Percentiles rank a stretch among this genome's conserved stretches.
These are phyloP conservation scores for Zoysia matrella DNA, from an alignment of 202 grass and related monocot species.

Conservation along the genomic window DNA sequence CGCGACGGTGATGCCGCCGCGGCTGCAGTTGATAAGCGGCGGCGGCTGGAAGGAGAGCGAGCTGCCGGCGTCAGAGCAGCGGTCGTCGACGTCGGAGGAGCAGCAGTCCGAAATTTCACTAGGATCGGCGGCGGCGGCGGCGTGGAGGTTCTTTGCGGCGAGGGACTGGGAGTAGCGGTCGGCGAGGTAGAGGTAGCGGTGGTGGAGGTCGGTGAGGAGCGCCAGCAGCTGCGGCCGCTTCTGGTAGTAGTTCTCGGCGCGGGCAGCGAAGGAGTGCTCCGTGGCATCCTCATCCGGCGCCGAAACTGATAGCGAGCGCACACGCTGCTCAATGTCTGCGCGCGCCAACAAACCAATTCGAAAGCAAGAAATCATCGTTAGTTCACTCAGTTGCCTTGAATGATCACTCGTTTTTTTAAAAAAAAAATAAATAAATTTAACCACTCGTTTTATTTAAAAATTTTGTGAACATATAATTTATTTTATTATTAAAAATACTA, in stretches of 20 bases:
- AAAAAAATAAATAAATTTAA: too few species aligned
- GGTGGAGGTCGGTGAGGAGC: slow-evolving; percentile 86
- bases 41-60: slow-evolving; percentile 78
- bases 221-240: slow-evolving; percentile 84
- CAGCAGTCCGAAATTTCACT: neutral
- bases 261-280: slow-evolving; percentile 72
- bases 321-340: slow-evolving; percentile 83
- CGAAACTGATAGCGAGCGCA: slow-evolving; percentile 58
- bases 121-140: neutral
- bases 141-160: slow-evolving; percentile 29
- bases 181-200: slow-evolving; percentile 95
- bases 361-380: too few species aligned
- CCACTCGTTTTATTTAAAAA: too few species aligned
- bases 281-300: slow-evolving; percentile 27
- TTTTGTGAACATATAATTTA: too few species aligned
- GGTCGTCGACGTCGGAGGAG: slow-evolving; percentile 46
- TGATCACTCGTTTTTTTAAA: too few species aligned
- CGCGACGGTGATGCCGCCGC: too few species aligned
- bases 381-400: too few species aligned
- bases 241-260: slow-evolving; percentile 88
- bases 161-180: slow-evolving; percentile 85
- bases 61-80: slow-evolving; percentile 76
- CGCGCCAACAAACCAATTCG: neutral
- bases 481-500: too few species aligned
- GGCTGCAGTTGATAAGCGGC: neutral